Percentiles rank a stretch among this genome's conserved stretches.
phyloP scores from a whole-genome alignment of 208 protist species.

The Leishmania tarentolae region DNA sequence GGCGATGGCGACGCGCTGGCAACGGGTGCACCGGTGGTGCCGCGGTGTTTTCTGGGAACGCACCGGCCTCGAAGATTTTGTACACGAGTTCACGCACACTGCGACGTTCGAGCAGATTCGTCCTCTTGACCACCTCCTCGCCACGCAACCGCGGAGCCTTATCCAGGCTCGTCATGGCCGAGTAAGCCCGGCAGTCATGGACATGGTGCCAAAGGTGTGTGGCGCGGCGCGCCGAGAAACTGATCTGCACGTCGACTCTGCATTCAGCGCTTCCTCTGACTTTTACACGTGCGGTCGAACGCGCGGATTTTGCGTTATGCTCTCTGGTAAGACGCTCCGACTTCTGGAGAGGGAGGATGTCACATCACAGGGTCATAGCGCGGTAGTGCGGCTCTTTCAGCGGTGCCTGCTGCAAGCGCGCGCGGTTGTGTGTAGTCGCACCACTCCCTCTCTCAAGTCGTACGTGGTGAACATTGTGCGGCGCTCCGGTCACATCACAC shows the following conservation, averaged over 20 bases:
- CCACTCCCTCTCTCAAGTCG: conserved; percentile 70
- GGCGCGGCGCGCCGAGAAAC: conserved; percentile 12
- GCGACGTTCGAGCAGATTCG: conserved; percentile 39
- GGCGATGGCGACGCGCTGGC: conserved; percentile 23
- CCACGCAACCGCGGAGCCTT: conserved; percentile 26
- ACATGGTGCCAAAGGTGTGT: conserved; percentile 24
- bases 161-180: conserved; percentile 21
- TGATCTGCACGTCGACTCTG: conserved; percentile 18
- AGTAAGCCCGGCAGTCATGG: conserved; percentile 14
- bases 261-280: conserved; percentile 11
- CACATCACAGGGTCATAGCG: conserved; percentile 24
- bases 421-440: conserved; percentile 77
- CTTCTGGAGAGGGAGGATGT: conserved; percentile 43
- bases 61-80: conserved; percentile 56
- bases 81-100: conserved; percentile 57
- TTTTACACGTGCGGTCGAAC: conserved; percentile 19
- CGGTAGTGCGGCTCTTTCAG: conserved; percentile 47
- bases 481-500: conserved; percentile 57
- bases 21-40: conserved; percentile 18
- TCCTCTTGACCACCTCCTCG: conserved; percentile 42
- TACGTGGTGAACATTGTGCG: conserved; percentile 65
- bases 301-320: conserved; percentile 39
- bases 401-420: conserved; percentile 50
- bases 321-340: conserved; percentile 63
- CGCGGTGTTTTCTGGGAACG: conserved; percentile 37